These are phyloP conservation scores for Candolleomyces eurysporus DNA, from an alignment of 768 basidiomycete species.

Conservation along the genomic window DNA sequence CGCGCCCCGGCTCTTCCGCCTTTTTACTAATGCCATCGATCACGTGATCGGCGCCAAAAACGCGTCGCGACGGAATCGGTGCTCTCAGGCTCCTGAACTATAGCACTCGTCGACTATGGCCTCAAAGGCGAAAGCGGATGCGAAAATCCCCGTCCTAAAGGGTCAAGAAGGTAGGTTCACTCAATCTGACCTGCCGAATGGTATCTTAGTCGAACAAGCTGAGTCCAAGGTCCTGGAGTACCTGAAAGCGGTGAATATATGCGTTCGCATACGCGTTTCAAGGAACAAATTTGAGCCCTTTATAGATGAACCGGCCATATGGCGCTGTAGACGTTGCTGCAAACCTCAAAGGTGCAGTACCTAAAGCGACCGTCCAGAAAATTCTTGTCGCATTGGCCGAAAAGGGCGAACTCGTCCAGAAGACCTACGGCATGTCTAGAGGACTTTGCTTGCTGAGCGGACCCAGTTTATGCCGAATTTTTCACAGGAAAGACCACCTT, in stretches of 20 bases:
- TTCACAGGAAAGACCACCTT: slow-evolving; percentile 76
- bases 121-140: slow-evolving; percentile 53
- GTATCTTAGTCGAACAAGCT: slow-evolving; percentile 36
- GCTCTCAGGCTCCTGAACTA: background rate
- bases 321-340: slow-evolving; percentile 90
- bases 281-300: slow-evolving; percentile 2
- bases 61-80: background rate
- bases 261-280: slow-evolving; percentile 3
- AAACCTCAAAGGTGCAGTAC: slow-evolving; percentile 86
- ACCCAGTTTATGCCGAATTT: slow-evolving; percentile 13
- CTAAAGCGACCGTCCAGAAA: slow-evolving; percentile 83
- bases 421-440: slow-evolving; percentile 65
- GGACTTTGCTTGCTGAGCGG: background rate
- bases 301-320: slow-evolving; percentile 89
- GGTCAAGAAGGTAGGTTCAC: slow-evolving; percentile 65
- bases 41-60: slow-evolving; percentile 5
- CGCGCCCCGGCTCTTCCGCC: background rate
- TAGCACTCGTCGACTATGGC: slow-evolving; percentile 32
- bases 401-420: slow-evolving; percentile 77
- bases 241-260: slow-evolving; percentile 57
- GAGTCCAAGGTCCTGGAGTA: slow-evolving; percentile 79
- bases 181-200: background rate
- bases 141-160: slow-evolving; percentile 59
- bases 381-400: slow-evolving; percentile 81
- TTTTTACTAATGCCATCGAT: slow-evolving; percentile 3